Percentiles rank a stretch among this genome's conserved stretches.
Evolutionary conservation across 2,329 filamentous ascomycete genomes (phyloP).

Genomic region (Aureobasidium sp.): DNA sequence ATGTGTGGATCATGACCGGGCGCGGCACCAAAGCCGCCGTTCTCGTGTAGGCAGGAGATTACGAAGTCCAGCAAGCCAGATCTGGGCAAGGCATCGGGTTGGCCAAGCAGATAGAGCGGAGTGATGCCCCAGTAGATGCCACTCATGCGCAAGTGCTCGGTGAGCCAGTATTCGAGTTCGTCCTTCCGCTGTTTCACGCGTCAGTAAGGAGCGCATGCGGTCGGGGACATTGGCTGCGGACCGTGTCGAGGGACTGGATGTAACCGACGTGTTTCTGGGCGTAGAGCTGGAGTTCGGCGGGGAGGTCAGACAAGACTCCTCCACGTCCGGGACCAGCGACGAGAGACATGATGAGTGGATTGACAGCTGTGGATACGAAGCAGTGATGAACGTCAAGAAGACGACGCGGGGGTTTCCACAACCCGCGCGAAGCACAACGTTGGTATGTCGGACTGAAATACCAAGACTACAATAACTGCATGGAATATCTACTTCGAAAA

Average conservation of each 20-base stretch:
- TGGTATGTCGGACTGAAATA: too few relatives aligned
- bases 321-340: slow-evolving; percentile 52
- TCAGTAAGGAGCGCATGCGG: slow-evolving; percentile 14
- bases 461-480: too few relatives aligned
- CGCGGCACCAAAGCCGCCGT: slow-evolving; percentile 86
- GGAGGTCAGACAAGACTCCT: slow-evolving; percentile 31
- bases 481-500: too few relatives aligned
- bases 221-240: slow-evolving; percentile 36
- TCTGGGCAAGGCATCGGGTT: slow-evolving; percentile 72
- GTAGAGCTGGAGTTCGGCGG: slow-evolving; percentile 44
- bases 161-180: slow-evolving; percentile 96
- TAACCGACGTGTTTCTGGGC: slow-evolving; percentile 75
- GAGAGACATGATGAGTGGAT: slow-evolving; percentile 43
- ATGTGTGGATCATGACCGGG: slow-evolving; percentile 94
- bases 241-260: slow-evolving; percentile 83
- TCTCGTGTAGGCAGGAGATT: slow-evolving; percentile 84
- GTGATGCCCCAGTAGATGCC: slow-evolving; percentile 95
- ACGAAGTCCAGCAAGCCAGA: slow-evolving; percentile 82
- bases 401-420: background rate
- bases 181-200: slow-evolving; percentile 60
- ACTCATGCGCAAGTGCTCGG: slow-evolving; percentile 89
- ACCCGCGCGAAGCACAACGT: too few relatives aligned
- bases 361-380: background rate
- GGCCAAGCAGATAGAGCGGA: slow-evolving; percentile 74
- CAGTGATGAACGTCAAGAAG: background rate